A percentile compares a stretch with the other conserved stretches of the same genome.
These are phyloP conservation scores for Magnaporthiopsis rhizophila DNA, from an alignment of 2,329 filamentous ascomycete species.

Conservation along the genomic window DNA sequence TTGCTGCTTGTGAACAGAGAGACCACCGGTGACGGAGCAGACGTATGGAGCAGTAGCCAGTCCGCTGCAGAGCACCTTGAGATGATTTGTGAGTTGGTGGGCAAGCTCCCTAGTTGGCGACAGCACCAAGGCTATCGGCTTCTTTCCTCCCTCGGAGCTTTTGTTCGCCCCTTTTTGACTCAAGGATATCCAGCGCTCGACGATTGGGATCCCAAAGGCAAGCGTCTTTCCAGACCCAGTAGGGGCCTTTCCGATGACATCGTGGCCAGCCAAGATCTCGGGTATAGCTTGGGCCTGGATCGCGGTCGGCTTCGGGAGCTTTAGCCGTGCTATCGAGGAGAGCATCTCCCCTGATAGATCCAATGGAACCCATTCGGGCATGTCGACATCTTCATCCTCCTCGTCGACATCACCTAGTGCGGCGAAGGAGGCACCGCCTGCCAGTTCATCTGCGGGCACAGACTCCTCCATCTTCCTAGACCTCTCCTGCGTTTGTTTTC, in stretches of 20 bases:
- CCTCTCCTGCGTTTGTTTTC: constrained; percentile 19
- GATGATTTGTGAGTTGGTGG: constrained; percentile 80
- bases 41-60: constrained; percentile 58
- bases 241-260: constrained; percentile 91
- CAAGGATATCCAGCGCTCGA: constrained; percentile 65
- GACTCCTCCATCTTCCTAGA: constrained; percentile 19
- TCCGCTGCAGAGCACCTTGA: constrained; percentile 63
- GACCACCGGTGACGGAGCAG: constrained; percentile 83
- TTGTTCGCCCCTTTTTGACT: constrained; percentile 15
- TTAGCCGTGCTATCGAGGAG: constrained; percentile 67
- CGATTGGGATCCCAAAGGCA: constrained; percentile 87
- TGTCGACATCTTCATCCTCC: constrained; percentile 55
- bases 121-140: constrained; percentile 69
- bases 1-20: constrained; percentile 93
- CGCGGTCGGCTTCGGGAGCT: constrained; percentile 70
- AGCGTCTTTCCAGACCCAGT: constrained; percentile 96
- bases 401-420: constrained; percentile 46
- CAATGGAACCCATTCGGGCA: constrained; percentile 71
- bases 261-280: constrained; percentile 70
- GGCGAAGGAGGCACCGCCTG: constrained; percentile 44
- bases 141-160: constrained; percentile 23
- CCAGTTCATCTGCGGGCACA: constrained; percentile 26
- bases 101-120: constrained; percentile 91
- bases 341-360: constrained; percentile 65
- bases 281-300: constrained; percentile 81